Conservation (phyloP, 306 rosid genomes). For the Pueraria montana region DNA sequence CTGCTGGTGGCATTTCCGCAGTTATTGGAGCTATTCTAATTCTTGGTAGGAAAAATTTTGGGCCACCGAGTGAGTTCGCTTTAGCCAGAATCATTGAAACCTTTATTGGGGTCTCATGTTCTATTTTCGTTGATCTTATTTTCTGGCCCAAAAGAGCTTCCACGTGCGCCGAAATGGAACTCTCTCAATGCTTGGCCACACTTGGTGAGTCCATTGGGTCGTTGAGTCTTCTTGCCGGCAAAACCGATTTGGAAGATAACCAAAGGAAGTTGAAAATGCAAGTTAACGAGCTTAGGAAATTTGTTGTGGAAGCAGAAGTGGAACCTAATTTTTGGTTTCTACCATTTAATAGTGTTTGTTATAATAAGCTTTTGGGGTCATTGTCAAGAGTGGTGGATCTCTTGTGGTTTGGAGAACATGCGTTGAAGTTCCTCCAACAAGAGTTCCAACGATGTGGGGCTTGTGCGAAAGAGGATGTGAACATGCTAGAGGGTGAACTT, state of each 20-base stretch:
- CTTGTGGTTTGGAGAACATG: slow-evolving; percentile 55
- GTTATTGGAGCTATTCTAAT: slow-evolving; percentile 70
- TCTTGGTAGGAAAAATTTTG: slow-evolving; percentile 66
- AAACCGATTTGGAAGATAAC: slow-evolving; percentile 42
- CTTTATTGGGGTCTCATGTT: slow-evolving; percentile 66
- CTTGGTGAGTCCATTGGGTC: slow-evolving; percentile 56
- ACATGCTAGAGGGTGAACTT: slow-evolving; percentile 55
- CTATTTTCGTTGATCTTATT: slow-evolving; percentile 63
- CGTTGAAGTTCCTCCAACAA: slow-evolving; percentile 55
- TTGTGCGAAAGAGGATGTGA: slow-evolving; percentile 48
- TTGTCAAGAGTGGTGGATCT: slow-evolving; percentile 59
- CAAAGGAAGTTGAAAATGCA: slow-evolving; percentile 47
- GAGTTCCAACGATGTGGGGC: slow-evolving; percentile 43
- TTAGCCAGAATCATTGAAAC: slow-evolving; percentile 69
- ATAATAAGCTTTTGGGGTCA: slow-evolving; percentile 60
- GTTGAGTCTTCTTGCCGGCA: slow-evolving; percentile 41
- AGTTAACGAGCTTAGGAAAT: slow-evolving; percentile 52
- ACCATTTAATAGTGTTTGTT: slow-evolving; percentile 62
- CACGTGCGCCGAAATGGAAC: slow-evolving; percentile 53
- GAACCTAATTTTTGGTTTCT: slow-evolving; percentile 83
- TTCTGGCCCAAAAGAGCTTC: slow-evolving; percentile 73
- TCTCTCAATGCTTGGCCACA: slow-evolving; percentile 55
- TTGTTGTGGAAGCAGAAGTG: slow-evolving; percentile 65
- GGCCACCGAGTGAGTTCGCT: slow-evolving; percentile 76
- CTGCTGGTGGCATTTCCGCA: slow-evolving; percentile 78